phyloP scores from a whole-genome alignment of 2,329 filamentous ascomycete genomes.

The Pseudogymnoascus sp. region DNA sequence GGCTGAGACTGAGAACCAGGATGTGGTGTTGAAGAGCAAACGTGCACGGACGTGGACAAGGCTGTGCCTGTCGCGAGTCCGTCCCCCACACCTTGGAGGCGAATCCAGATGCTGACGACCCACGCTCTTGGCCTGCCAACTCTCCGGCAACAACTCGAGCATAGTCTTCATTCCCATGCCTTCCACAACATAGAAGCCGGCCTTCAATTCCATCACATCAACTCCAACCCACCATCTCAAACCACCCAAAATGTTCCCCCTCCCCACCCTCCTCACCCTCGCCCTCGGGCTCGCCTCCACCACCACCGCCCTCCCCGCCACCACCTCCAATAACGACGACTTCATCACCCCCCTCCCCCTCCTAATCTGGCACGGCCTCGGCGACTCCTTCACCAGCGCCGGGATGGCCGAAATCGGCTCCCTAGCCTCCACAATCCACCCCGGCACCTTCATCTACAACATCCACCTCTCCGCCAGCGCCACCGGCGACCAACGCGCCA shows the following conservation, averaged over 20 bases:
- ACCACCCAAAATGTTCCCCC: neutral
- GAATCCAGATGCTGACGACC: neutral
- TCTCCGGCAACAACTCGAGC: neutral
- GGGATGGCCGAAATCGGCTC: slow-evolving; percentile 63
- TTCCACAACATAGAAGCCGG: neutral
- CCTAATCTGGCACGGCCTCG: slow-evolving; percentile 84
- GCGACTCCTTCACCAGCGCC: slow-evolving; percentile 66
- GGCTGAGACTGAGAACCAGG: neutral
- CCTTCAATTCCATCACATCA: neutral
- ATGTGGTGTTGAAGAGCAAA: slow-evolving; percentile 3
- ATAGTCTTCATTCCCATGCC: neutral
- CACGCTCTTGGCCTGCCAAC: neutral
- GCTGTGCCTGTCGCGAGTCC: neutral
- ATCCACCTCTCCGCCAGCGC: slow-evolving; percentile 58
- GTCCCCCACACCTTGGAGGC: neutral
- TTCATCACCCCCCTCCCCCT: slow-evolving; percentile 70
- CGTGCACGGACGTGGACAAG: slow-evolving; percentile 4
- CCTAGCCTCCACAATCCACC: slow-evolving; percentile 65
- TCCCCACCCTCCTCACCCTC: neutral
- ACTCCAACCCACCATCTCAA: neutral
- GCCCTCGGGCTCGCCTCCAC: neutral
- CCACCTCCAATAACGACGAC: neutral
- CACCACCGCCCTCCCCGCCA: neutral
- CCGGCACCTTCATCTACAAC: slow-evolving; percentile 76
- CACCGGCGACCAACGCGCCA: slow-evolving; percentile 65